Evolutionary conservation across 163 green algal species (phyloP), one percentile per base, ranked within the genome.

Genomic region (Scenedesmus sp.): DNA sequence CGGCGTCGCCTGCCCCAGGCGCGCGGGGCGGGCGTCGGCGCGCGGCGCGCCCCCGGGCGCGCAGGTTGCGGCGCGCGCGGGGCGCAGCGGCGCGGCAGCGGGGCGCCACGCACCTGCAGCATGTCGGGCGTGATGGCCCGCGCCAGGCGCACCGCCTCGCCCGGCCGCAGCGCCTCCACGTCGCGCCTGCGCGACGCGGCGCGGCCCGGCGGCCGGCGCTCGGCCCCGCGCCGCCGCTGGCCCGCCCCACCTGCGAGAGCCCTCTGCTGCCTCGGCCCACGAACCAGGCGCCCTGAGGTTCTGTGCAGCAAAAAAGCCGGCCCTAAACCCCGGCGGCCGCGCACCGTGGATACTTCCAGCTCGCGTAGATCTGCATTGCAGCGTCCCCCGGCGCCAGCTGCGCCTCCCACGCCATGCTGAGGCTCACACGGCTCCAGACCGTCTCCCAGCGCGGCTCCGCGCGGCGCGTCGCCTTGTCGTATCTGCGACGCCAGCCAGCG

Each of bases 81-180:
- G n/a, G n/a, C n/a, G n/a, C n/a, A n/a, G n/a, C n/a, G n/a, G n/a
- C n/a, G n/a, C n/a, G n/a, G n/a, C n/a, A n/a, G n/a, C n/a, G n/a
- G n/a, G n/a, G n/a, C 4, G 34, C 1, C 9, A n/a, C 22, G 1
- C 47, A 77, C 65, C 57, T 76, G 47, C 53, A 83, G 64, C 75
- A 83, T 83, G 22, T 83, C 75, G 56, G 64, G 75, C 29, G 53
- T 83, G 42, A 83, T 83, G 7, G 58, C 26, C 11, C 18, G 7
- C 6, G 75, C 75, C 29, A 53, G 54, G 15, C 36, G 28, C n/a
- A 81, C 14, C 24, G 14, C 15, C 1, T 28, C 26, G 10, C 58
- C 58, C 13, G 74, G 74, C 28, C 28, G 42, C 26, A 81, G 44
- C 26, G 51, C 74, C 34, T 81, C 54, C 1, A 81, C 44, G 39